These are phyloP conservation scores for Xerocomus minutiporus DNA, from an alignment of 1,284 basidiomycete genomes.

Conservation along the genomic window DNA sequence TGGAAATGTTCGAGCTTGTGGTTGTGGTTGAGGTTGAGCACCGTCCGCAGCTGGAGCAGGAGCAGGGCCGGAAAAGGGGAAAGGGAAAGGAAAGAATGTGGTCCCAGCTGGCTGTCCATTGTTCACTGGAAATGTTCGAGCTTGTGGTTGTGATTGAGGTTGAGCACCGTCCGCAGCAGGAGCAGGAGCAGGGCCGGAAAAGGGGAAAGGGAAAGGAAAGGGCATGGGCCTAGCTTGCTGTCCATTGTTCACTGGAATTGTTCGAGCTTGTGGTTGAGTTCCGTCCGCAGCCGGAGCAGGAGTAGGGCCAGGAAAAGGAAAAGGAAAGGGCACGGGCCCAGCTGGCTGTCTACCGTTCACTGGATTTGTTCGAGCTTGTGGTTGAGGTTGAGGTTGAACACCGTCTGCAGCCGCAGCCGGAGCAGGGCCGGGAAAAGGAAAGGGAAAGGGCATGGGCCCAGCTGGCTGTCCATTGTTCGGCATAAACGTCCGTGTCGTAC, in stretches of 20 bases:
- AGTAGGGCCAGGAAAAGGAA: not conserved
- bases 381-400: conserved; percentile 4
- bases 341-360: conserved; percentile 11
- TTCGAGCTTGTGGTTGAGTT: not conserved
- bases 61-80: not conserved
- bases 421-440: not conserved
- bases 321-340: not conserved
- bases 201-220: too few relatives aligned
- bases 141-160: conserved; percentile 1
- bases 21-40: not conserved
- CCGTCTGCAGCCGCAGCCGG: conserved; percentile 5
- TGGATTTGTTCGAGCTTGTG: not conserved
- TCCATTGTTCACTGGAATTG: conserved; percentile 4
- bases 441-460: not conserved
- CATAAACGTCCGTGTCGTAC: conserved; percentile 23
- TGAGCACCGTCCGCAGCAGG: conserved; percentile 5
- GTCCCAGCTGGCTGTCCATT: conserved; percentile 10
- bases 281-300: conserved; percentile 4
- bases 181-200: conserved; percentile 1
- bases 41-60: conserved; percentile 5
- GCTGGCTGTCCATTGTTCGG: conserved; percentile 18
- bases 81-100: not conserved
- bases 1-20: not conserved
- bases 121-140: not conserved
- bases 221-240: conserved; percentile 8